These are phyloP conservation scores for Physaria fendleri DNA, from an alignment of 345 rosid species.

Conservation along the genomic window DNA sequence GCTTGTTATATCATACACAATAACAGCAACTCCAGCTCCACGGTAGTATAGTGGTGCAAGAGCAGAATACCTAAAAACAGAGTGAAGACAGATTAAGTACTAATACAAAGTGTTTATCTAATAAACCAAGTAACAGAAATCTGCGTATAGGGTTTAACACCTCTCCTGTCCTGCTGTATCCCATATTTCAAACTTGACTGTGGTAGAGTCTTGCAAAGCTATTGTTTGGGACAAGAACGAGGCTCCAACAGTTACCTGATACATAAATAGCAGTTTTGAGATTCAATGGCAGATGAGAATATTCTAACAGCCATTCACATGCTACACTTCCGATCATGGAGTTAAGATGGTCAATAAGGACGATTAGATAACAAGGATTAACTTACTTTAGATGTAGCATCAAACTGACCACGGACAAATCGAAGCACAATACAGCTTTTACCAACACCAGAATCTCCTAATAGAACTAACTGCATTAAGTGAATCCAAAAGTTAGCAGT, in stretches of 20 bases:
- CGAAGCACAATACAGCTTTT: slow-evolving; percentile 97
- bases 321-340: neutral
- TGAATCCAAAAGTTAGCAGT: slow-evolving; percentile 8
- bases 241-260: slow-evolving; percentile 97
- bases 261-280: slow-evolving; percentile 8
- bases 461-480: slow-evolving; percentile 64
- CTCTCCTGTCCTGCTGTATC: slow-evolving; percentile 99
- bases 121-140: slow-evolving; percentile 13
- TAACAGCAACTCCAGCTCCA: slow-evolving; percentile 92
- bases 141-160: slow-evolving; percentile 31
- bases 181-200: slow-evolving; percentile 98
- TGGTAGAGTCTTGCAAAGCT: slow-evolving; percentile 94
- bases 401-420: slow-evolving; percentile 99
- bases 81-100: neutral
- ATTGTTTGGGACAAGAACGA: slow-evolving; percentile 95
- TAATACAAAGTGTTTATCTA: neutral
- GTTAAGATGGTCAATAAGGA: neutral
- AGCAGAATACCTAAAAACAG: slow-evolving; percentile 71
- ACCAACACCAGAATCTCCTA: slow-evolving; percentile 98
- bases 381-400: slow-evolving; percentile 84
- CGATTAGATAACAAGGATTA: neutral
- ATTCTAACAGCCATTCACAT: neutral
- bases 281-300: neutral
- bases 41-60: slow-evolving; percentile 96
- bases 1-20: slow-evolving; percentile 95